Base-by-base conservation (phyloP, 2,329 filamentous ascomycete species). In the Colletotrichum endophyticum region DNA sequence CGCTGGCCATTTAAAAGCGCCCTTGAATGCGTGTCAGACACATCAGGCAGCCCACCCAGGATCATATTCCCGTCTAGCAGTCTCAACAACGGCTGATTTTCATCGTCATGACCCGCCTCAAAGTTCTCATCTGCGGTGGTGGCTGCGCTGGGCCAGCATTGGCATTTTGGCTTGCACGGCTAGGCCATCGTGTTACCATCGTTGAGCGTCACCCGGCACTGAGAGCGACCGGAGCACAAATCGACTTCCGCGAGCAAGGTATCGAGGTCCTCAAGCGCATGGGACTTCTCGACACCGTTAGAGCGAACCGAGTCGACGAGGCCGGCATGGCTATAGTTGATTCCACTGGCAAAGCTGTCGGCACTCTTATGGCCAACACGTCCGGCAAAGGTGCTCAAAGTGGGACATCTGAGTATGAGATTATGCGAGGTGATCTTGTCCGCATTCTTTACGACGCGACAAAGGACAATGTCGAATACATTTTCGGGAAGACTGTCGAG, bases 161-260 rank as follows among this genome's bases (percentile, higher is more conserved):
- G 12, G 89, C 89, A 32, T 88, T 86, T 81, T 89, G 88, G 83
- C 87, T 92, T 25, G 83, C 81, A 6, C 83, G 81, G 44, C 79
- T 82, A 5, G 83, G 82, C 64, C 82, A 88, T 78, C 69, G 82
- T 15, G 81, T 88, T 56, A 88, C 86, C 3, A 80, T 89, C 11
- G 76, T 89, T 67, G 88, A 88, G 78, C 81, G 84, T 2, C 85
- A 81, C 64, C 80, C 86, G 0, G 68, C n/a, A 49, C 72, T 91
- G 0, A 86, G 90, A 3, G 82, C 84, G 2, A 84, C 84, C 0
- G 91, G 91, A 0, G 86, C 88, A 5, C 89, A 91, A 66, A 81
- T 92, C 32, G 91, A 93, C 79, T 82, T 92, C 4, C 87, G 89
- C 5, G 88, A 85, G 15, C 85, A 87, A 27, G 90, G 87, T 0